Percentiles rank a stretch among this genome's conserved stretches.
Evolutionary conservation across 768 basidiomycete genomes (phyloP).

Genomic region (Paxillus ammoniavirescens): DNA sequence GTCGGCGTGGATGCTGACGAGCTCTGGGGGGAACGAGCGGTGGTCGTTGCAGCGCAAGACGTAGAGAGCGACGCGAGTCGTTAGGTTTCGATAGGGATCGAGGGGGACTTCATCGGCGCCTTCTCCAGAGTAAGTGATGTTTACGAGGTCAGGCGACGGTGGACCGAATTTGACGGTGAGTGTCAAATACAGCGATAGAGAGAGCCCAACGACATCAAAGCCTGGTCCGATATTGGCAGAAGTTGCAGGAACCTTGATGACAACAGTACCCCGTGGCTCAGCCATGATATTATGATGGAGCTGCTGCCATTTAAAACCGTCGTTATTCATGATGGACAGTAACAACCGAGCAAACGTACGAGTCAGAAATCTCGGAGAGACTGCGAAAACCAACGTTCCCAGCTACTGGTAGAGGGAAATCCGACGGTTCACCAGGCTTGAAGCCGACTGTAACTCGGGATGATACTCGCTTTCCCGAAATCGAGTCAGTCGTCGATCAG

Average conservation of each 20-base stretch:
- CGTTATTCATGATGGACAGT: neutral
- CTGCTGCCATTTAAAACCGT: neutral
- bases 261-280: conserved; percentile 38
- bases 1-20: conserved; percentile 66
- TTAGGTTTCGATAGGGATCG: conserved; percentile 94
- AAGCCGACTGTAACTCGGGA: neutral
- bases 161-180: conserved; percentile 56
- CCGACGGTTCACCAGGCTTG: too few relatives aligned
- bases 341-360: too few relatives aligned
- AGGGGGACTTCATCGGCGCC: conserved; percentile 90
- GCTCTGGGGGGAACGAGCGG: conserved; percentile 68
- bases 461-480: neutral
- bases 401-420: neutral
- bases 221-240: conserved; percentile 99
- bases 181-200: conserved; percentile 81
- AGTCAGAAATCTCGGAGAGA: too few relatives aligned
- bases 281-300: conserved; percentile 18
- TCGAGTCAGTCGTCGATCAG: conserved; percentile 10
- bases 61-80: conserved; percentile 95
- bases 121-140: conserved; percentile 80
- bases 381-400: neutral
- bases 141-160: conserved; percentile 48
- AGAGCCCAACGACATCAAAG: conserved; percentile 99
- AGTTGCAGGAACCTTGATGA: conserved; percentile 90
- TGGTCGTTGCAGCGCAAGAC: conserved; percentile 88